Evolutionary conservation across 495 filamentous ascomycete genomes (phyloP), one percentile per base, ranked within the genome.

Genomic region (Aspergillus campestris): DNA sequence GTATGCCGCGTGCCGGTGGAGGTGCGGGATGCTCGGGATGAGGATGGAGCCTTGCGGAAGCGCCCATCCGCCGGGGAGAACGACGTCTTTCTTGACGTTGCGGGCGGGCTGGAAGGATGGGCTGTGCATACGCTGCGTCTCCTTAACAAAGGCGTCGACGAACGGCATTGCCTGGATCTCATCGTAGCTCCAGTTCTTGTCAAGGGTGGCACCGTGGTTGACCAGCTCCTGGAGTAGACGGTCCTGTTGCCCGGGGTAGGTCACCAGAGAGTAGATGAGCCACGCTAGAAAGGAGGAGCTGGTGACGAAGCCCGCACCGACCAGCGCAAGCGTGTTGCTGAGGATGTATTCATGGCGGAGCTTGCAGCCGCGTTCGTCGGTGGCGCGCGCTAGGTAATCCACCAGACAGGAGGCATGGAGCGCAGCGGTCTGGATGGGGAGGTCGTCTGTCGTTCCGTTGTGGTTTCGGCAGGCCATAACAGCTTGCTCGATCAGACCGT

Each of bases 121-220:
- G 52, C 73, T 77, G 59, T 80, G 75, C 5, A 66, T 59, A 3
- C 77, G 65, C 44, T 76, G 77, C 8, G 66, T 71, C 50, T 79
- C 77, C 54, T 80, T 78, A 64, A 80, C 59, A 53, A 66, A 76
- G 13, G 65, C 65, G 46, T 77, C 77, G 31, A 78, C 59, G 51
- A 70, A 76, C 58, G 5, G 60, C 71, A 14, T 71, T 37, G n/a
- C 18, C 18, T 24, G 18, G 18, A 24, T 24, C 18, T 24, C 18
- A 24, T 24, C 18, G 18, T 24, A 24, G 18, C 18, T 24, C 18
- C 18, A 24, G 18, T 24, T 24, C 18, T 24, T 24, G 18, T 24
- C 18, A 24, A 48, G 50, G 40, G 47, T 53, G 40, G 63, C 55
- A 39, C 55, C 72, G 51, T 74, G 45, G 59, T 78, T 70, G 49